Base-by-base conservation (phyloP, 2,329 filamentous ascomycete species). In the Pseudogymnoascus sp. region DNA sequence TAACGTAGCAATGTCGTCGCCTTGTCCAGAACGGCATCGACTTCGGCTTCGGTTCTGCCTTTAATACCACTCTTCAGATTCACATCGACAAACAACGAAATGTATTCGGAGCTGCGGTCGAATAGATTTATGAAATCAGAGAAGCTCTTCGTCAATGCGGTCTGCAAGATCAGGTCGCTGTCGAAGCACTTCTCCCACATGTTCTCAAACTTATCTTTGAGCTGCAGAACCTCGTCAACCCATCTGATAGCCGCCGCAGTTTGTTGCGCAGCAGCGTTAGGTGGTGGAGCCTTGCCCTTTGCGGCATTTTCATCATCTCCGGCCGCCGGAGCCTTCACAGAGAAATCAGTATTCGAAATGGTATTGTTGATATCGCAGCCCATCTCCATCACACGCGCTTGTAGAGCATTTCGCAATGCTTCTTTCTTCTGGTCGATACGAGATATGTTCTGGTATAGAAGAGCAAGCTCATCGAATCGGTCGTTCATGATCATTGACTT, bases 21-120 rank as follows among this genome's bases (percentile, higher is more conserved):
- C 72, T 94, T 96, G 63, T 97, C 92, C 41, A 97, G 79, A 1
- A 96, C 84, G 6, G 78, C 74, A 69, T 97, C 93, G 12, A 97
- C 84, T 71, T 97, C 93, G 29, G 81, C 82, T 69, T 97, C 94
- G 0, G 91, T 93, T 79, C 95, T 96, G 65, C 92, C 92, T 72
- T 92, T 92, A 73, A 96, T 90, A 3, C 92, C 92, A 68, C 93
- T 90, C 77, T 96, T 96, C 70, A 99, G 84, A 71, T 92, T 96
- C 70, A 97, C 93, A 69, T 99, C 94, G 63, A 99, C 96, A 75
- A 96, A 99, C 0, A 99, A 81, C 0, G 94, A 99, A 5, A 97
- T 88, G 71, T 91, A 96, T 72, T 99, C 94, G 1, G 93, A 91
- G 68, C 89, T 89, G 65, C 92, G 86, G 12, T 79, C 75, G 71